Percentiles rank a stretch among this genome's conserved stretches.
Conservation (phyloP, 306 rosid species). For the Cicer pinnatifidum region DNA sequence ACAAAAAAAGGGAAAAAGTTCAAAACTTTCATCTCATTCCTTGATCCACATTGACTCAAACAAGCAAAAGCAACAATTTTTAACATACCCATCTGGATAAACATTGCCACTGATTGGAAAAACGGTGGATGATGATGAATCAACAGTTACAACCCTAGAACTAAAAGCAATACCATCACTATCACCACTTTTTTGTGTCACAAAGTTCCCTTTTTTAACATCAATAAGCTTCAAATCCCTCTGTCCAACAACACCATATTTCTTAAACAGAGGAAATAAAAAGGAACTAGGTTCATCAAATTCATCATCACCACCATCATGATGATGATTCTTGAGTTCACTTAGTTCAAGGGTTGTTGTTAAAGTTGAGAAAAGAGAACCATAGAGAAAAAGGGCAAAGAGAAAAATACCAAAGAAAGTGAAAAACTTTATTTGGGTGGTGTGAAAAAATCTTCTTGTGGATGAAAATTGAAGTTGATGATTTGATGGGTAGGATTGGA, state of each 20-base stretch:
- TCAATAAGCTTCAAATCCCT: slow-evolving; percentile 53
- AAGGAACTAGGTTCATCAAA: slow-evolving; percentile 48
- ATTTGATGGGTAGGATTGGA: slow-evolving; percentile 45
- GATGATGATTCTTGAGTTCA: slow-evolving; percentile 48
- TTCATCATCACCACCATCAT: slow-evolving; percentile 53
- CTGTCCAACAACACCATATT: slow-evolving; percentile 51
- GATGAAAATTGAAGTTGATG: slow-evolving; percentile 44
- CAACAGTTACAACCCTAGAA: slow-evolving; percentile 47
- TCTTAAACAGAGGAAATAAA: slow-evolving; percentile 60
- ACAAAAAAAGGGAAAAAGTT: not conserved
- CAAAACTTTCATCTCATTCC: not conserved
- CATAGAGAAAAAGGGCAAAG: slow-evolving; percentile 57
- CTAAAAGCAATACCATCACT: slow-evolving; percentile 36
- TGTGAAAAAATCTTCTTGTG: slow-evolving; percentile 40
- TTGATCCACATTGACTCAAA: slow-evolving; percentile 5
- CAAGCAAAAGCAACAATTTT: slow-evolving; percentile 32
- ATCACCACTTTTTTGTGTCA: slow-evolving; percentile 22
- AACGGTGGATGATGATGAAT: slow-evolving; percentile 61
- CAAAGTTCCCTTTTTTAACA: slow-evolving; percentile 44
- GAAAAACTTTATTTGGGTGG: slow-evolving; percentile 51
- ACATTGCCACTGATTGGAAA: slow-evolving; percentile 75
- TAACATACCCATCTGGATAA: slow-evolving; percentile 76
- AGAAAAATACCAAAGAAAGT: slow-evolving; percentile 57
- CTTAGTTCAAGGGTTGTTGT: slow-evolving; percentile 49
- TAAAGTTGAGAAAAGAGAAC: slow-evolving; percentile 53